Conservation (phyloP, 345 rosid genomes). For the Physaria fendleri region DNA sequence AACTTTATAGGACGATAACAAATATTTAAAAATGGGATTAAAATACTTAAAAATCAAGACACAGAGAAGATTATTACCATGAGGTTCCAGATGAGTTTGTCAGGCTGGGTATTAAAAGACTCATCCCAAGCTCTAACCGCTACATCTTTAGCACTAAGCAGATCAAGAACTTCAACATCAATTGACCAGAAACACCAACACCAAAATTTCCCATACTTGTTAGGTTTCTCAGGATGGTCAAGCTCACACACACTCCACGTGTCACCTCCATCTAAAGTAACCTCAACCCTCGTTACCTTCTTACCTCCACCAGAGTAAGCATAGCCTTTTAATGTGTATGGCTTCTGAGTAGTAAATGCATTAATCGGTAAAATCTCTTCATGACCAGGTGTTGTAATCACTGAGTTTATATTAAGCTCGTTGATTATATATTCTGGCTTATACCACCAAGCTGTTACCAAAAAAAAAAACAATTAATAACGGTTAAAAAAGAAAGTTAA, state of each 20-base stretch:
- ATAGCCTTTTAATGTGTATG: constrained; percentile 70
- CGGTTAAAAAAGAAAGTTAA: not conserved
- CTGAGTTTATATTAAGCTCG: constrained; percentile 86
- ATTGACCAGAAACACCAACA: constrained; percentile 99
- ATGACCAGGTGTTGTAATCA: constrained; percentile 80
- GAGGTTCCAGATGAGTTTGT: constrained; percentile 90
- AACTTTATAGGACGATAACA: constrained; percentile 25
- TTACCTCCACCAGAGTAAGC: constrained; percentile 97
- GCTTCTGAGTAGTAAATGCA: constrained; percentile 75
- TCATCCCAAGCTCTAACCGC: constrained; percentile 98
- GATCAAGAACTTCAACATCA: constrained; percentile 74
- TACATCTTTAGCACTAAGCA: constrained; percentile 70
- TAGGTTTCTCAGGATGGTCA: constrained; percentile 68
- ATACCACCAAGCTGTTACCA: constrained; percentile 83
- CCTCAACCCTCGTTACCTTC: constrained; percentile 92
- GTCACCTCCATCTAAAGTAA: constrained; percentile 89
- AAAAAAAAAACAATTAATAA: not conserved
- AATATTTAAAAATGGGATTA: not conserved
- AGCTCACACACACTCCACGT: constrained; percentile 78
- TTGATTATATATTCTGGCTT: constrained; percentile 77
- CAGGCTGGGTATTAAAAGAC: constrained; percentile 85
- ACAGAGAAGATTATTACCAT: constrained; percentile 42
- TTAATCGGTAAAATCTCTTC: constrained; percentile 77
- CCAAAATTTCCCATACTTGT: constrained; percentile 70
- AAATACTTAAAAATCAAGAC: not conserved